Evolutionary conservation across 2,329 filamentous ascomycete genomes (phyloP).

Genomic region (Amphichorda felina): DNA sequence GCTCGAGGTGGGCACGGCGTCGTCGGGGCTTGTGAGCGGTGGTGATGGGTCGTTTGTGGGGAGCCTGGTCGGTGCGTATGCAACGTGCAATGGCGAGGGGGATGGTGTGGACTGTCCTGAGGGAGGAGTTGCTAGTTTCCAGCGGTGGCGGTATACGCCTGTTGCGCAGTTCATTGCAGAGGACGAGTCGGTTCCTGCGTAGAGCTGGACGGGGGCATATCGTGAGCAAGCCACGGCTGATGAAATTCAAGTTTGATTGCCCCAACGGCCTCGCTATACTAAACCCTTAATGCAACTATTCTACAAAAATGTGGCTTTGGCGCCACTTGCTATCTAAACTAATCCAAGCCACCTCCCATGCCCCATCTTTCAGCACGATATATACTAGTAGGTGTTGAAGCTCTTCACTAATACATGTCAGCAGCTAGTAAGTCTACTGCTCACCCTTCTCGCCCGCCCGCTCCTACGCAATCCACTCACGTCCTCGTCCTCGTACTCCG

Average conservation of each 20-base stretch:
- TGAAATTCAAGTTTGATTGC: neutral
- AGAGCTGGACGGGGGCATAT: neutral
- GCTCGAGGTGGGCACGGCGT: conserved; percentile 3
- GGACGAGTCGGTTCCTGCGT: conserved; percentile 2
- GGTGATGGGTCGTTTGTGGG: conserved; percentile 7
- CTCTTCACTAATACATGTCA: no score
- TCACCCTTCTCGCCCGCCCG: conserved; percentile 19
- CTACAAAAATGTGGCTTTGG: neutral
- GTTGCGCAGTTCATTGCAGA: conserved; percentile 6
- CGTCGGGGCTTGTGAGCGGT: conserved; percentile 6
- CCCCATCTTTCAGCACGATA: no score
- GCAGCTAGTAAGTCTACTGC: conserved; percentile 12
- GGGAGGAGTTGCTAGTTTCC: conserved; percentile 5
- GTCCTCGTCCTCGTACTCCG: conserved; percentile 9
- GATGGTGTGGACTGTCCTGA: conserved; percentile 6
- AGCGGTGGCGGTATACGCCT: conserved; percentile 6
- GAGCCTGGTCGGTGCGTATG: conserved; percentile 7
- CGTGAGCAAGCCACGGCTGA: neutral
- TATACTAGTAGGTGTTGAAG: no score
- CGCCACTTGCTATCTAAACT: neutral
- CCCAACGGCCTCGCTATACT: no score
- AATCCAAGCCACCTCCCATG: neutral
- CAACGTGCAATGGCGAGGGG: conserved; percentile 7
- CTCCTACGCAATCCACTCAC: conserved; percentile 16
- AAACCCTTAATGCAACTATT: neutral